Evolutionary conservation across 176 grass and related monocot species (phyloP), one percentile per base, ranked within the genome.

Genomic region (Urochloa ruziziensis): DNA sequence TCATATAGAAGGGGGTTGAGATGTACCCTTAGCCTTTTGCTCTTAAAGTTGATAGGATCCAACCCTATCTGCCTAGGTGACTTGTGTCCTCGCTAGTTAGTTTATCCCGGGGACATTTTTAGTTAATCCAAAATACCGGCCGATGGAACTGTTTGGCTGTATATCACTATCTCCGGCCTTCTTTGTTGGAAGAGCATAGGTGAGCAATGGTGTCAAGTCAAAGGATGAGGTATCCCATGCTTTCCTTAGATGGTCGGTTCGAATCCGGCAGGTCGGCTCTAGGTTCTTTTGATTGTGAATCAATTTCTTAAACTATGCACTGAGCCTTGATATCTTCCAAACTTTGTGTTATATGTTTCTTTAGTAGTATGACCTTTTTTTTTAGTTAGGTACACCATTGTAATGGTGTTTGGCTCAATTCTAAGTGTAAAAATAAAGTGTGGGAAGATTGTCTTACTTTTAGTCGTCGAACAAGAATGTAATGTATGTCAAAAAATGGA

Each of bases 211-310:
- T 17, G 30, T 52, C 9, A 39, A 19, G 5, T 29, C 47, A 19
- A 32, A 29, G 15, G 27, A 4, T 69, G 14, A 70, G 44, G 23
- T 57, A 51, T 52, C 24, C 54, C 1, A 64, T 84, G 86, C 58
- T 66, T 49, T 67, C 85, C 71, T 24, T 39, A 73, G 74, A 18
- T 89, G 46, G 83, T n/a, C 79, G 83, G 90, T 92, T 92, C 86
- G 46, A 92, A 63, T 89, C 74, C 90, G 90, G 79, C 83, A 80
- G 79, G 86, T 47, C 74, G 86, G 74, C 53, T 17, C 57, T 60
- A 28, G 57, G 57, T 10, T 11, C 28, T 54, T 60, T 29, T 62
- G 25, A 0, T 62, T 62, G 25, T 6, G 12, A 29, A 62, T 62
- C 58, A 30, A n/a, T 6, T 29, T 29, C 25, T 62, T 62, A 13